Evolutionary conservation across 192 early-diverging fungal genomes (phyloP), one percentile per base, ranked within the genome.

Genomic region (Neocallimastix lanati): DNA sequence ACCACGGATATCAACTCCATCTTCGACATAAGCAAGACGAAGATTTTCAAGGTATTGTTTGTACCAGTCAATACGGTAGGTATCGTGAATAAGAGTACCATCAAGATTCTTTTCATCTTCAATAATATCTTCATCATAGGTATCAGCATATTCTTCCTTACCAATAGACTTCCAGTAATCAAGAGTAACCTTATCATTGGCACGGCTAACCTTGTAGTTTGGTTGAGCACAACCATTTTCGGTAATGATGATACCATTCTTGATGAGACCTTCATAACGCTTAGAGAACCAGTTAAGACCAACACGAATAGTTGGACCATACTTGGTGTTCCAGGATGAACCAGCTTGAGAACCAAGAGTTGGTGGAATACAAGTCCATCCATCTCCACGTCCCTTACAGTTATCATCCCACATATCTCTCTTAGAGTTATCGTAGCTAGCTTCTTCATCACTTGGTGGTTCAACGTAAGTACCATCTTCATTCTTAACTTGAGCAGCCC

Each of bases 51-150:
- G 30, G 78, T 85, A 83, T 6, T 79, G 78, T 35, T 86, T n/a
- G 81, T 80, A 86, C 79, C 82, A 86, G 25, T 50, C 78, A 12
- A 85, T 81, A 27, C 85, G 80, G 29, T 78, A 29, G 12, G 18
- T 28, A 28, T 86, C 81, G 21, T 67, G 36, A 28, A 80, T 3
- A 33, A 33, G 3, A 11, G 30, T 6, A 6, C 30, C 30, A 33
- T 33, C 11, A 33, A 33, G 3, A 11, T 33, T 33, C 4, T 11
- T 33, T 33, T 33, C 30, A 33, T 33, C 30, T 33, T 33, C 30
- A 33, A 33, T 33, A 33, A 33, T 33, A 33, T 33, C 30, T 33
- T 33, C 30, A 6, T 33, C 30, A 33, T 33, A 33, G 30, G 3
- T 6, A 33, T 33, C 30, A 11, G 30, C 30, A 33, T 33, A 33